A percentile compares a stretch with the other conserved stretches of the same genome.
Evolutionary conservation across 805 yeast genomes (phyloP).

Genomic region (Cyberlindnera mycetangii): DNA sequence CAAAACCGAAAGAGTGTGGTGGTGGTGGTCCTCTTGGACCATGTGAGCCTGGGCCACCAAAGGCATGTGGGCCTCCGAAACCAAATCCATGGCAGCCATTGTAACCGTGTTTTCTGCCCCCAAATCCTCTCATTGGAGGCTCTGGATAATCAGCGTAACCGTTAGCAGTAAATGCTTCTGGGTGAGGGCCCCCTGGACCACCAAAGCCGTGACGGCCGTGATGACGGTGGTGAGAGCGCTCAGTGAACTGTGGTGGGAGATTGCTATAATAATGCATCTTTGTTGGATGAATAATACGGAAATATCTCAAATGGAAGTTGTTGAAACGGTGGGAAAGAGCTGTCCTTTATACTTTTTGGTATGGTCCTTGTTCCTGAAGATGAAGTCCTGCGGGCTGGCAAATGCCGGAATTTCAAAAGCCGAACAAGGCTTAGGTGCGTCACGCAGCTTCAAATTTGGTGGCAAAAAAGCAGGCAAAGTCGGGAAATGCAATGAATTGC

Average conservation of each 20-base stretch:
- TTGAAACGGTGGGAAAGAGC: not conserved
- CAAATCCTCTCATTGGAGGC: not conserved
- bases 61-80: not conserved
- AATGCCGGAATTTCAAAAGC: slow-evolving; percentile 2
- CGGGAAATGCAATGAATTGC: not conserved
- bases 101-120: not conserved
- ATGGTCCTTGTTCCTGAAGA: not conserved
- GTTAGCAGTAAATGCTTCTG: slow-evolving; percentile 1
- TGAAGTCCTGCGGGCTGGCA: not conserved
- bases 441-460: slow-evolving; percentile 1
- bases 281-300: not conserved
- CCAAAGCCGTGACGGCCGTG: not conserved
- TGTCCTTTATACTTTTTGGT: not conserved
- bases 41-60: not conserved
- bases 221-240: not conserved
- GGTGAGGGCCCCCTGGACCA: not conserved
- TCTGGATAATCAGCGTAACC: slow-evolving; percentile 2
- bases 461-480: not conserved
- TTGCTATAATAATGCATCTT: not conserved
- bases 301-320: not conserved
- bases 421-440: slow-evolving; percentile 9
- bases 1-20: not conserved
- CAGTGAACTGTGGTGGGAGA: not conserved
- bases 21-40: not conserved
- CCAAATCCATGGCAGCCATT: not conserved